These are phyloP conservation scores for Gillenia trifoliata DNA, from an alignment of 306 rosid genomes.

Conservation along the genomic window DNA sequence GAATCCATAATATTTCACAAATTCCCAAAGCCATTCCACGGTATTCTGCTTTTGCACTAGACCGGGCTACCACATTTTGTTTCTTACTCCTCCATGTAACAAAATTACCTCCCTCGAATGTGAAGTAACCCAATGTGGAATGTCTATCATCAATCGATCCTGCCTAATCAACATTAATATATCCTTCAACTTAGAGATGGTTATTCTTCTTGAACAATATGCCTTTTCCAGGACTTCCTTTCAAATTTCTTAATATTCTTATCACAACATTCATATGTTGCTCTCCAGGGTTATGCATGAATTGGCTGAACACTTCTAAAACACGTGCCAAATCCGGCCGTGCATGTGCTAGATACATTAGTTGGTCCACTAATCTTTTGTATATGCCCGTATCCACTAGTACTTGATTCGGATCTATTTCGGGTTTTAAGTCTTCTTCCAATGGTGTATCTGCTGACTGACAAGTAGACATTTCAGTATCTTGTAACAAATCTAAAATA, in stretches of 20 bases:
- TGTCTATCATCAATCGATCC: neutral
- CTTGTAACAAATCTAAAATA: neutral
- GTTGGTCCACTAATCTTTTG: neutral
- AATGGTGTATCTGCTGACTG: neutral
- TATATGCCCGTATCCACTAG: neutral
- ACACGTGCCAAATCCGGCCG: neutral
- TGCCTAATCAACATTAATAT: neutral
- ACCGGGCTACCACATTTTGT: neutral
- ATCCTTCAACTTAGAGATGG: neutral
- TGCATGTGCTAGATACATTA: neutral
- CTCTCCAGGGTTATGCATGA: neutral
- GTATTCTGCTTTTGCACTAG: neutral
- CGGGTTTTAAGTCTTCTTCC: neutral
- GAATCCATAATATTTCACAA: too few relatives aligned
- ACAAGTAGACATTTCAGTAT: neutral
- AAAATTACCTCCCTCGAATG: too few relatives aligned
- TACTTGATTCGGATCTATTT: neutral
- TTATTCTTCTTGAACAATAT: neutral
- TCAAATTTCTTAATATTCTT: neutral
- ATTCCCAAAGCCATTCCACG: neutral
- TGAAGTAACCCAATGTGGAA: neutral
- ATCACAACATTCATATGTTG: neutral
- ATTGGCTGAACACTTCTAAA: neutral
- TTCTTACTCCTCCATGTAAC: neutral
- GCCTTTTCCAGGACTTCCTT: neutral